Conservation (phyloP, 2,329 filamentous ascomycete genomes). For the Grosmannia clavigera region DNA sequence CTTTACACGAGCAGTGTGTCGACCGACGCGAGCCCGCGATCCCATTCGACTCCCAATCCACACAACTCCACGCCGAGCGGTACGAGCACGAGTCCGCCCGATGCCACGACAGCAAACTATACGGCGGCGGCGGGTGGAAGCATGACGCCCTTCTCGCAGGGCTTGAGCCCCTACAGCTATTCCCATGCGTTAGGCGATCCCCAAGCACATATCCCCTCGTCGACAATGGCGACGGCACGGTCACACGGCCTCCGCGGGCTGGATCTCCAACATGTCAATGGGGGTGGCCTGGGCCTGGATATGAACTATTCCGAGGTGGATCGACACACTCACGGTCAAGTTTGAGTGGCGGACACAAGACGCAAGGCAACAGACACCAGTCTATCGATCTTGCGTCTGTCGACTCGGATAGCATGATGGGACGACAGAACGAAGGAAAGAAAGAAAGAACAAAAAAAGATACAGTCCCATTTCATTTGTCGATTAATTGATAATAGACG, state of each 20-base stretch:
- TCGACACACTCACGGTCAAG: conserved; percentile 4
- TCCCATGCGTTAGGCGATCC: conserved; percentile 5
- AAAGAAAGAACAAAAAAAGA: too few relatives aligned
- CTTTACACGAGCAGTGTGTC: conserved; percentile 7
- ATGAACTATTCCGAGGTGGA: conserved; percentile 7
- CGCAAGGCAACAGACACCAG: too few relatives aligned
- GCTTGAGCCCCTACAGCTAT: conserved; percentile 8
- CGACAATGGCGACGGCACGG: neutral
- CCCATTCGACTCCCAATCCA: conserved; percentile 10
- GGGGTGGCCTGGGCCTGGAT: conserved; percentile 6
- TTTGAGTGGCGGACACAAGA: neutral
- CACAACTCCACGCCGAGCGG: conserved; percentile 8
- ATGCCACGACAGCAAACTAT: conserved; percentile 8
- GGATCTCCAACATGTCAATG: conserved; percentile 6
- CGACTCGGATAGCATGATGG: too few relatives aligned
- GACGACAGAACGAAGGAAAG: too few relatives aligned
- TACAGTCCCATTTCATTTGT: too few relatives aligned
- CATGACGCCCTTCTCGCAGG: conserved; percentile 6
- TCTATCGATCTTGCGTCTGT: too few relatives aligned
- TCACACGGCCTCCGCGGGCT: conserved; percentile 2
- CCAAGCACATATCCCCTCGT: conserved; percentile 1
- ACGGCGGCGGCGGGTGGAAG: conserved; percentile 4
- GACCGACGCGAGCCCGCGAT: conserved; percentile 9
- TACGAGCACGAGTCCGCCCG: conserved; percentile 8
- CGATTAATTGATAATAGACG: too few relatives aligned